Evolutionary conservation across 2,329 filamentous ascomycete genomes (phyloP).

Genomic region (Pyrenophora tritici-repentis): DNA sequence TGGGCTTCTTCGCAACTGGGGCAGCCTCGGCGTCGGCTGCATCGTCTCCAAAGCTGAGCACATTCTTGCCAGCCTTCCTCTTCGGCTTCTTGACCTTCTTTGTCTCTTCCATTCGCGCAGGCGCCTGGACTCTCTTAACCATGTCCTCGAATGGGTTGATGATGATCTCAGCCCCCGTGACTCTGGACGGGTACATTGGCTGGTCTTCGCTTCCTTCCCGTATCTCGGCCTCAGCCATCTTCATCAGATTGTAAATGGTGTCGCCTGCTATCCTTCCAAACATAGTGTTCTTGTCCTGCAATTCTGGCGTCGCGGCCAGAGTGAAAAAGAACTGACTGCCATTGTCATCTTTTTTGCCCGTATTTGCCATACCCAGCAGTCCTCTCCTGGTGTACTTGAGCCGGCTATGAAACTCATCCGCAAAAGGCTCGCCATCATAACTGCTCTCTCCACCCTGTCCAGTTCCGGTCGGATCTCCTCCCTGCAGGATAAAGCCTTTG

Average conservation of each 20-base stretch:
- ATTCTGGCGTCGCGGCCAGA: slow-evolving; percentile 77
- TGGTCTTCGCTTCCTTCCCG: slow-evolving; percentile 76
- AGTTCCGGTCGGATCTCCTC: slow-evolving; percentile 91
- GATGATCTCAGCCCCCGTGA: slow-evolving; percentile 74
- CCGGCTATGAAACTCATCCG: slow-evolving; percentile 89
- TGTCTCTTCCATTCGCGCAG: slow-evolving; percentile 54
- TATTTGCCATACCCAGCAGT: slow-evolving; percentile 94
- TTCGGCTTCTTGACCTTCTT: slow-evolving; percentile 61
- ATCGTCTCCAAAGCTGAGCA: slow-evolving; percentile 77
- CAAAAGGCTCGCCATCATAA: slow-evolving; percentile 80
- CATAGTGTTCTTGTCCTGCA: slow-evolving; percentile 88
- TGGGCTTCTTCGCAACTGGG: slow-evolving; percentile 73
- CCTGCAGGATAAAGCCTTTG: slow-evolving; percentile 90
- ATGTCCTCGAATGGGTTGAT: slow-evolving; percentile 84
- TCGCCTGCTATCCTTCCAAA: slow-evolving; percentile 92
- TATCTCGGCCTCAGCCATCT: slow-evolving; percentile 87
- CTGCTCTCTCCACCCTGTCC: slow-evolving; percentile 91
- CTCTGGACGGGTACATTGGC: slow-evolving; percentile 82
- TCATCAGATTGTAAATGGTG: slow-evolving; percentile 93
- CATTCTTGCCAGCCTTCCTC: slow-evolving; percentile 73
- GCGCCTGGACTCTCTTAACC: slow-evolving; percentile 68
- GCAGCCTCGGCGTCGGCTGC: slow-evolving; percentile 60
- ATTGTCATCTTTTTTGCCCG: slow-evolving; percentile 76
- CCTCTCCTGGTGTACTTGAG: slow-evolving; percentile 92
- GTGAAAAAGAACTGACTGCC: slow-evolving; percentile 98